Percentiles rank a stretch among this genome's conserved stretches.
Evolutionary conservation across 2,329 filamentous ascomycete species (phyloP).

Genomic region (Phaeoacremonium minimum): DNA sequence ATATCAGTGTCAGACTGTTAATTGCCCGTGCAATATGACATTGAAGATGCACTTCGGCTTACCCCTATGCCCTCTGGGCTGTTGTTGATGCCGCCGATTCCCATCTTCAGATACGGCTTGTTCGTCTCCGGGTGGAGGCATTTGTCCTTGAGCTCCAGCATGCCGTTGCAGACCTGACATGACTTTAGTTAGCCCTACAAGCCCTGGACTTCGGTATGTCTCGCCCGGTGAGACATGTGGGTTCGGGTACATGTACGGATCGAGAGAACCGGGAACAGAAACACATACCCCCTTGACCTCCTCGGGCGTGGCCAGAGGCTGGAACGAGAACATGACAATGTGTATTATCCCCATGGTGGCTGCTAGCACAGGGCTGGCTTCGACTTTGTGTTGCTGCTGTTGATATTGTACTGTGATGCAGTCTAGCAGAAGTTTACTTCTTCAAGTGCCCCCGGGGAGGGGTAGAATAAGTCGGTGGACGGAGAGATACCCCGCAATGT

Average conservation of each 20-base stretch:
- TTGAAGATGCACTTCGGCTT: too few relatives aligned
- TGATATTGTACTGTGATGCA: too few relatives aligned
- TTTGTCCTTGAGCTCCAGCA: conserved; percentile 47
- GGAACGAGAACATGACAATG: conserved; percentile 65
- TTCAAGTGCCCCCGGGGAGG: too few relatives aligned
- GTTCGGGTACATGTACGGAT: not conserved
- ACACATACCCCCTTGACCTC: conserved; percentile 53
- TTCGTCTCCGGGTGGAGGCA: conserved; percentile 59
- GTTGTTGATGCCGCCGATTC: conserved; percentile 57
- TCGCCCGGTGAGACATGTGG: not conserved
- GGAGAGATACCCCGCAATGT: too few relatives aligned
- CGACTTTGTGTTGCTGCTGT: too few relatives aligned
- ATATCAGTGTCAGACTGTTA: too few relatives aligned
- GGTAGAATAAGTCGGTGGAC: too few relatives aligned
- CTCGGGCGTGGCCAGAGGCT: conserved; percentile 39
- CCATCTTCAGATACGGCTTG: conserved; percentile 54
- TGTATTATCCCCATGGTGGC: conserved; percentile 69
- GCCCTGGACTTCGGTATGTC: conserved; percentile 8
- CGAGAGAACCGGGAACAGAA: not conserved
- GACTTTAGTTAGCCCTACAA: not conserved
- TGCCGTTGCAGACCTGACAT: conserved; percentile 20
- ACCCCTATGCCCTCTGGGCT: conserved; percentile 59
- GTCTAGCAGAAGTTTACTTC: too few relatives aligned
- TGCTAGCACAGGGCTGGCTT: too few relatives aligned
- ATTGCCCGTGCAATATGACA: too few relatives aligned